Percentiles rank a stretch among this genome's conserved stretches.
These are phyloP conservation scores for Blastobotrys persicus DNA, from an alignment of 1,139 yeast species.

Conservation along the genomic window DNA sequence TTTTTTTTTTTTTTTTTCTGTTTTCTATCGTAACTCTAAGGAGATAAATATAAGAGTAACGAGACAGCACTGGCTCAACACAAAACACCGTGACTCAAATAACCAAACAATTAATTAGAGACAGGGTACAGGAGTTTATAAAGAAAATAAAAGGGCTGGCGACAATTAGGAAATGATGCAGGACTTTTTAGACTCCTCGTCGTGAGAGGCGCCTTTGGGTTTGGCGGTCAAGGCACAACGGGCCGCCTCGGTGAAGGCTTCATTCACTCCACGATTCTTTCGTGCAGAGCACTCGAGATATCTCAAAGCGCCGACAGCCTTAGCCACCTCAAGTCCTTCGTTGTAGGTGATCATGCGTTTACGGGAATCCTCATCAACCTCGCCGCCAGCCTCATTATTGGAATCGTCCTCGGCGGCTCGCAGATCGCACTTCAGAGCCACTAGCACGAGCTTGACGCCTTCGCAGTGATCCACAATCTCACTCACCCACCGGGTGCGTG, in stretches of 20 bases:
- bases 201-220: conserved; percentile 65
- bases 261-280: conserved; percentile 91
- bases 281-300: conserved; percentile 93
- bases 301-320: conserved; percentile 64
- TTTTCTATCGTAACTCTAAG: too few relatives aligned
- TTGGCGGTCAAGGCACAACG: conserved; percentile 91
- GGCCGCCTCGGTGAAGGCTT: conserved; percentile 96
- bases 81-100: too few relatives aligned
- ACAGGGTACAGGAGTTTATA: background rate
- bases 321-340: conserved; percentile 84
- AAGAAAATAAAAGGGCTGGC: background rate
- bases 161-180: conserved; percentile 23
- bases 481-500: conserved; percentile 93
- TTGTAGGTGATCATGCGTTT: conserved; percentile 61
- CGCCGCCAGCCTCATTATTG: conserved; percentile 35
- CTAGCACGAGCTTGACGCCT: conserved; percentile 89
- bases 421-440: conserved; percentile 91
- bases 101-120: conserved; percentile 4
- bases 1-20: too few relatives aligned
- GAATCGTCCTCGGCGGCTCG: conserved; percentile 51
- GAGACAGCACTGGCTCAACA: too few relatives aligned
- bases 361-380: conserved; percentile 29
- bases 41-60: too few relatives aligned
- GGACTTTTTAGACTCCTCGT: conserved; percentile 38
- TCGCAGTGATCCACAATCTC: conserved; percentile 97